phyloP scores from a whole-genome alignment of 768 basidiomycete genomes.

The Suillus bovinus region DNA sequence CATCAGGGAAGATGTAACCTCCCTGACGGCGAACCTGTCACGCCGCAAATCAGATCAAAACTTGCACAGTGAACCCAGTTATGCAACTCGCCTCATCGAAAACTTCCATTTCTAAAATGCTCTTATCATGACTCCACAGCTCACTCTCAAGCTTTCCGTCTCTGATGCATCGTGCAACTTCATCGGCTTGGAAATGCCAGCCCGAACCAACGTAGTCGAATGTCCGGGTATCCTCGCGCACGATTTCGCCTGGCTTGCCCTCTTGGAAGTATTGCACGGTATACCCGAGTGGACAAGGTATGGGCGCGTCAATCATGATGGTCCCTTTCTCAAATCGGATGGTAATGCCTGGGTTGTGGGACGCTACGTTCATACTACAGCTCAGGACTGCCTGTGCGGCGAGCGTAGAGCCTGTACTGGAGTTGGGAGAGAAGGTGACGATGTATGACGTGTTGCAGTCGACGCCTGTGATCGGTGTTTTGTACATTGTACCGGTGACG shows the following conservation, averaged over 20 bases:
- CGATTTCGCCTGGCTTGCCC: constrained; percentile 31
- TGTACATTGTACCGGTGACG: constrained; percentile 42
- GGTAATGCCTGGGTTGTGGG: constrained; percentile 30
- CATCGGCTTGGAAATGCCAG: constrained; percentile 55
- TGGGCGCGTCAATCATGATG: constrained; percentile 40
- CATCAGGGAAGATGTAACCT: constrained; percentile 38
- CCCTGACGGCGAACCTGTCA: constrained; percentile 39
- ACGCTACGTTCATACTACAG: constrained; percentile 38
- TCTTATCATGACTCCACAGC: constrained; percentile 48
- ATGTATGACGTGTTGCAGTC: constrained; percentile 46
- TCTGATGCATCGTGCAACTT: constrained; percentile 45
- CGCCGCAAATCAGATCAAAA: constrained; percentile 2
- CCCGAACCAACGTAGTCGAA: constrained; percentile 39
- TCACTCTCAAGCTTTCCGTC: constrained; percentile 51
- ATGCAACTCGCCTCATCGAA: constrained; percentile 46
- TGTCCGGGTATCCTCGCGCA: constrained; percentile 35
- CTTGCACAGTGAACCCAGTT: neutral
- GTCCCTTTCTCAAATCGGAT: constrained; percentile 46
- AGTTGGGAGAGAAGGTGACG: constrained; percentile 38
- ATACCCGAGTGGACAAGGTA: constrained; percentile 30
- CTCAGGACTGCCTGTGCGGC: constrained; percentile 42
- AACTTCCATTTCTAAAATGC: constrained; percentile 47
- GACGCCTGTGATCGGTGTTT: constrained; percentile 44
- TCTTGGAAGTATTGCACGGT: constrained; percentile 38
- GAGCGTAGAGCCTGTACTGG: constrained; percentile 26